Conservation (phyloP, 169 alveolate species). For the Theileria parva region DNA sequence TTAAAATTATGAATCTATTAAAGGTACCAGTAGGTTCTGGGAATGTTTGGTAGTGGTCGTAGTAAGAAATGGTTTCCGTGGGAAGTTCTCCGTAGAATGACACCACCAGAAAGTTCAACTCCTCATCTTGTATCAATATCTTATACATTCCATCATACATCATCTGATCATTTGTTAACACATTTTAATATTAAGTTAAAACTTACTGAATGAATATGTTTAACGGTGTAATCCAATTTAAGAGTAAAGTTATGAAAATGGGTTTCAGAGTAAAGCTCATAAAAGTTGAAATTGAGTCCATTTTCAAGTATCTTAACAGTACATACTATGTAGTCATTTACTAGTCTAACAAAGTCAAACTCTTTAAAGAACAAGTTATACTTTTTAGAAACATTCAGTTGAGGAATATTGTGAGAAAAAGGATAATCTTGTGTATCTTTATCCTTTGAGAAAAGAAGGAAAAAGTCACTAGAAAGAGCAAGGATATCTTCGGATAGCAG, state of each 20-base stretch:
- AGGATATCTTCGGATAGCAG: not conserved
- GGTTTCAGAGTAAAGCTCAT: constrained; percentile 11
- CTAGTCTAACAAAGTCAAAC: not conserved
- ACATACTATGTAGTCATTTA: not conserved
- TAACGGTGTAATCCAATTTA: not conserved
- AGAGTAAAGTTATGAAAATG: not conserved
- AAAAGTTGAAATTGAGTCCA: not conserved
- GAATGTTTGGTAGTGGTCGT: not conserved
- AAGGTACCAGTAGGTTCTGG: not conserved
- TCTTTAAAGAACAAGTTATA: too few relatives aligned
- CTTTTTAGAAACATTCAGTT: not conserved
- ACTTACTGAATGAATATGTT: not conserved
- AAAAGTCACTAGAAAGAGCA: not conserved
- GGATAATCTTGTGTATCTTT: not conserved
- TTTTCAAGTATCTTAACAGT: not conserved
- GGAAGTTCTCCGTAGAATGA: not conserved
- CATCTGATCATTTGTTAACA: not conserved
- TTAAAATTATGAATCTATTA: not conserved
- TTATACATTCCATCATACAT: not conserved
- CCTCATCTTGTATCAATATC: not conserved
- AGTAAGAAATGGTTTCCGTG: not conserved
- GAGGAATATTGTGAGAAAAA: not conserved
- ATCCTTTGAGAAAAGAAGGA: not conserved
- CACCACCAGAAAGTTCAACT: not conserved
- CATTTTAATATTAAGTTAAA: not conserved